Percentiles rank a stretch among this genome's conserved stretches.
Conservation (phyloP, 1,139 yeast species). For the Chernovozyma aurita region DNA sequence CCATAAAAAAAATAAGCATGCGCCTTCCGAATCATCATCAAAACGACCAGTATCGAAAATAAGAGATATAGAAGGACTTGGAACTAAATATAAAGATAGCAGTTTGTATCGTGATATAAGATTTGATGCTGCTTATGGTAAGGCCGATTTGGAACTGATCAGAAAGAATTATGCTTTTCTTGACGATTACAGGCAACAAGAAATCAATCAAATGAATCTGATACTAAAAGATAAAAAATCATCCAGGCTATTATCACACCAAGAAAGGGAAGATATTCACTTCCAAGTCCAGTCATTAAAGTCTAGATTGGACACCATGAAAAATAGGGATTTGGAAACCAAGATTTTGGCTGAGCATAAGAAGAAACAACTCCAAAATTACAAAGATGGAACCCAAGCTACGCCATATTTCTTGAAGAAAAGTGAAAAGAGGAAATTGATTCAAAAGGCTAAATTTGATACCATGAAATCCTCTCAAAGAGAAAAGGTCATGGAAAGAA, state of each 20-base stretch:
- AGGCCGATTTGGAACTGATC: slow-evolving; percentile 61
- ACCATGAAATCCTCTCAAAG: slow-evolving; percentile 78
- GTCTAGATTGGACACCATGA: slow-evolving; percentile 73
- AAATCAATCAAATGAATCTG: slow-evolving; percentile 55
- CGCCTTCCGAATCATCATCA: slow-evolving; percentile 71
- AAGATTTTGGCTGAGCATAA: slow-evolving; percentile 55
- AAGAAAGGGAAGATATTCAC: slow-evolving; percentile 53
- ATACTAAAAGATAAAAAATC: slow-evolving; percentile 56
- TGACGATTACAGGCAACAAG: slow-evolving; percentile 78
- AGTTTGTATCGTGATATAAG: slow-evolving; percentile 71
- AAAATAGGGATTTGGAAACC: slow-evolving; percentile 70
- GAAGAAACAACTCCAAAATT: slow-evolving; percentile 39
- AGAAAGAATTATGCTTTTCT: slow-evolving; percentile 78
- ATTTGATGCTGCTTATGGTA: slow-evolving; percentile 86
- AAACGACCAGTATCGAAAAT: slow-evolving; percentile 67
- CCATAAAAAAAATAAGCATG: slow-evolving; percentile 55
- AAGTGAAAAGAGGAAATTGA: slow-evolving; percentile 76
- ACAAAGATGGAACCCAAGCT: slow-evolving; percentile 46
- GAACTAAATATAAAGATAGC: slow-evolving; percentile 33
- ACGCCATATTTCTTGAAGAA: slow-evolving; percentile 65
- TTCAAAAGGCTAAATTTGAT: slow-evolving; percentile 86
- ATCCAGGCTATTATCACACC: slow-evolving; percentile 33
- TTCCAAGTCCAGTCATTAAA: slow-evolving; percentile 55
- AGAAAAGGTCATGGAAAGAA: slow-evolving; percentile 85
- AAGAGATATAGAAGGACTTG: slow-evolving; percentile 73